Conservation (phyloP, 202 grass and related monocot species). For the Sporobolus alterniflorus region DNA sequence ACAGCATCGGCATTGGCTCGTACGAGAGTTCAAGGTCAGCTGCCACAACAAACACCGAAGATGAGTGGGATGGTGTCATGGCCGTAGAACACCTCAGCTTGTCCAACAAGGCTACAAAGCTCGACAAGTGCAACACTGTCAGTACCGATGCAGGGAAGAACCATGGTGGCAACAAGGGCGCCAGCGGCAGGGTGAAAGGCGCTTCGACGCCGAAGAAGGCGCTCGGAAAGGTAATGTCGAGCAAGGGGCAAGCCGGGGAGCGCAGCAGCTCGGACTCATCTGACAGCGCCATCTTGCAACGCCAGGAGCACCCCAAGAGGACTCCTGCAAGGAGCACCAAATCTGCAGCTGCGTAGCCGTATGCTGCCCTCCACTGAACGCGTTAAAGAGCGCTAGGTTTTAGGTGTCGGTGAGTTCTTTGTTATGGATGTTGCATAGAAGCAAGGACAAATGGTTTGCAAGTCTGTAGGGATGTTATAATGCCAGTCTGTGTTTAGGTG, state of each 20-base stretch:
- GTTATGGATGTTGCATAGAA: conserved; percentile 58
- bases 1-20: conserved; percentile 67
- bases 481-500: conserved; percentile 50
- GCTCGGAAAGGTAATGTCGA: conserved; percentile 55
- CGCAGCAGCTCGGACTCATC: conserved; percentile 80
- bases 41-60: conserved; percentile 89
- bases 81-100: conserved; percentile 58
- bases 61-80: conserved; percentile 71
- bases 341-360: conserved; percentile 43
- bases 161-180: conserved; percentile 29
- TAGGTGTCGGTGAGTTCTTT: conserved; percentile 40
- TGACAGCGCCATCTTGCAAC: conserved; percentile 57
- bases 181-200: conserved; percentile 54
- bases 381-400: conserved; percentile 23
- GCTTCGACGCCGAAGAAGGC: conserved; percentile 58
- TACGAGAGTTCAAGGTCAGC: conserved; percentile 96
- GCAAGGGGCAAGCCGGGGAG: conserved; percentile 55
- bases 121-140: conserved; percentile 17
- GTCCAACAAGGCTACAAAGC: conserved; percentile 59
- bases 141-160: conserved; percentile 29
- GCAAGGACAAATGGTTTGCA: conserved; percentile 48
- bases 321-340: conserved; percentile 58
- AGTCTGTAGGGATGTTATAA: conserved; percentile 50
- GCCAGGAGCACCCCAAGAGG: conserved; percentile 61
- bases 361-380: not conserved